Base-by-base conservation (phyloP, 1,284 basidiomycete species). In the Filobasidium uniguttulatum region DNA sequence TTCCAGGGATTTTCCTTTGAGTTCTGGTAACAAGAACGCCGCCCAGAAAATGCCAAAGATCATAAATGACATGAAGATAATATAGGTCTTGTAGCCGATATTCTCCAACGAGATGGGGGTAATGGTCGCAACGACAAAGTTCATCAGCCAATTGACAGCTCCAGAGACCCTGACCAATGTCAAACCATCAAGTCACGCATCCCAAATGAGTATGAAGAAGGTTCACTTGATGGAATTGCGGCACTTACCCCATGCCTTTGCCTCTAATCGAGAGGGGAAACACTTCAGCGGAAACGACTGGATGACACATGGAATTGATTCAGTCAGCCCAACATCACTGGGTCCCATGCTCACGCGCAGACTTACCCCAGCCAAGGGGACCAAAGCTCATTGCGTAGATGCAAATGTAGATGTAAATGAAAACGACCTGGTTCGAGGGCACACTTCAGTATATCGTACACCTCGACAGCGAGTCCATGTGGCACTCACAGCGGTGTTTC, bases 231-330 rank as follows among this genome's bases (percentile, higher is more conserved):
- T n/a, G n/a, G n/a, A n/a, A n/a, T n/a, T n/a, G n/a, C n/a, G n/a
- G n/a, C n/a, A n/a, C n/a, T n/a, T n/a, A n/a, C n/a, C n/a, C n/a
- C 66, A 68, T 67, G 41, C 66, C 66, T 59, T 65, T 66, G 47
- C 63, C 66, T 17, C 65, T 49, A 59, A 66, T 61, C 47, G 63
- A 62, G 15, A 65, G 60, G 5, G 64, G 65, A 62, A 65, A 67
- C 10, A 68, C 33, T 46, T 68, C 65, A 20, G 64, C 62, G 10
- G 59, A 62, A n/a, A 68, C 66, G 44, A 66, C 63, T 64, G 64
- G n/a, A n/a, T n/a, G n/a, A n/a, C n/a, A n/a, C n/a, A 68, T 6
- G 66, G 63, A 3, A 65, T 55, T n/a, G 63, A 64, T n/a, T n/a
- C n/a, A n/a, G n/a, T n/a, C n/a, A n/a, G n/a, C n/a, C n/a, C n/a